Conservation (phyloP, 2,329 filamentous ascomycete genomes). For the Phoma sp. region DNA sequence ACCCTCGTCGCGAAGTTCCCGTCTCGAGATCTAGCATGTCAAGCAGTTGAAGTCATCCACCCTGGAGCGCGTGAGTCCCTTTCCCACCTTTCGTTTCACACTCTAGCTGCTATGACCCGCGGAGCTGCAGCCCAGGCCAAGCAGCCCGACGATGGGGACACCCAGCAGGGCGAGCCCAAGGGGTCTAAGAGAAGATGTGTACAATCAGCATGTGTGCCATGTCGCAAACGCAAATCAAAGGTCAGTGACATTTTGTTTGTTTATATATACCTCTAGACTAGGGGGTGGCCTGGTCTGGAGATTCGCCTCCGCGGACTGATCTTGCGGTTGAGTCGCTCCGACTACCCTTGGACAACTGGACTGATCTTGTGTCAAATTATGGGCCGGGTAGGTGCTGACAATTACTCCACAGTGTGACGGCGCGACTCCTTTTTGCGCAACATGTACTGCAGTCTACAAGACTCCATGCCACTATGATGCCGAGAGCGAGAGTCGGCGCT, state of each 20-base stretch:
- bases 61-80: conserved; percentile 28
- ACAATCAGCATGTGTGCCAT: conserved; percentile 57
- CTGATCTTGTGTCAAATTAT: background rate
- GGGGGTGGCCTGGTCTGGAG: conserved; percentile 18
- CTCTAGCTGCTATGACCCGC: conserved; percentile 38
- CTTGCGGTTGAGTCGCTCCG: background rate
- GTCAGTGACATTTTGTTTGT: conserved; percentile 36
- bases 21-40: conserved; percentile 23
- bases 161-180: conserved; percentile 35
- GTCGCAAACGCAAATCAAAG: conserved; percentile 60
- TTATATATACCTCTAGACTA: background rate
- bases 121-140: conserved; percentile 29
- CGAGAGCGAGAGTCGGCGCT: conserved; percentile 57
- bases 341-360: conserved; percentile 2
- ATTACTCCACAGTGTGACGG: conserved; percentile 58
- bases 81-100: conserved; percentile 16
- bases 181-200: conserved; percentile 46
- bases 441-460: conserved; percentile 60
- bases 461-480: conserved; percentile 60
- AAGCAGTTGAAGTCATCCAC: conserved; percentile 20
- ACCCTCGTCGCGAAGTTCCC: conserved; percentile 5
- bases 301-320: conserved; percentile 31
- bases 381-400: conserved; percentile 22
- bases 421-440: conserved; percentile 57
- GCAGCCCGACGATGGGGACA: conserved; percentile 30